Evolutionary conservation across 768 basidiomycete genomes (phyloP).

Genomic region (Thelephora aurantiotincta): DNA sequence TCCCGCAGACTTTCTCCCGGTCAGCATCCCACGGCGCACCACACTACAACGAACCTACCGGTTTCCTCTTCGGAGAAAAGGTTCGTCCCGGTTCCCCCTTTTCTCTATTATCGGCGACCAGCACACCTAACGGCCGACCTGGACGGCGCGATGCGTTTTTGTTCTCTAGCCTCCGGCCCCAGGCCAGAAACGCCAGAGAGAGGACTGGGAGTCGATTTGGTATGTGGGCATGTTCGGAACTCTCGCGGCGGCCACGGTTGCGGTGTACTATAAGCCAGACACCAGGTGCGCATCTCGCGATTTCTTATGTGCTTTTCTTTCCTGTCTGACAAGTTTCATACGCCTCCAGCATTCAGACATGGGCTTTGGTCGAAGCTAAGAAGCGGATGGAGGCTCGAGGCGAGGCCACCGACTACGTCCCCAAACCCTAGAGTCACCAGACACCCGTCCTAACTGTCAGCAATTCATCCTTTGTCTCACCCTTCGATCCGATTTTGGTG

Average conservation of each 20-base stretch:
- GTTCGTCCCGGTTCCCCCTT: slow-evolving; percentile 29
- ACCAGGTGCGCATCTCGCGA: slow-evolving; percentile 48
- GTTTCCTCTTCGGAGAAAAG: slow-evolving; percentile 83
- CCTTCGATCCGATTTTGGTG: no score
- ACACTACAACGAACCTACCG: slow-evolving; percentile 80
- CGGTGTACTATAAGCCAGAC: slow-evolving; percentile 87
- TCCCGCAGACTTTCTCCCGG: slow-evolving; percentile 3
- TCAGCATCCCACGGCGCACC: slow-evolving; percentile 68
- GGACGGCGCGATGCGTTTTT: background rate
- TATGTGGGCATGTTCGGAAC: slow-evolving; percentile 85
- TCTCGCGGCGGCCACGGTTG: slow-evolving; percentile 59
- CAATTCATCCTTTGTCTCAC: no score
- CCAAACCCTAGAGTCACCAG: background rate
- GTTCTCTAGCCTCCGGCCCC: slow-evolving; percentile 49
- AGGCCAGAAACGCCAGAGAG: slow-evolving; percentile 76
- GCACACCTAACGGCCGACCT: slow-evolving; percentile 6
- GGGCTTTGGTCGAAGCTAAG: slow-evolving; percentile 87
- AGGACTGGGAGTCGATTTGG: slow-evolving; percentile 88
- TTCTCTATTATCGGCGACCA: background rate
- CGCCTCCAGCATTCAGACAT: slow-evolving; percentile 64
- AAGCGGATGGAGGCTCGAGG: slow-evolving; percentile 85
- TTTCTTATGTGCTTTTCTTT: background rate
- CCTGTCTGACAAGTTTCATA: background rate
- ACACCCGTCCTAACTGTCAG: no score
- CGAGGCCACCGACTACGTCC: slow-evolving; percentile 65